Conservation (phyloP, 371 early-diverging fungal species). For the Circinella umbellata region DNA sequence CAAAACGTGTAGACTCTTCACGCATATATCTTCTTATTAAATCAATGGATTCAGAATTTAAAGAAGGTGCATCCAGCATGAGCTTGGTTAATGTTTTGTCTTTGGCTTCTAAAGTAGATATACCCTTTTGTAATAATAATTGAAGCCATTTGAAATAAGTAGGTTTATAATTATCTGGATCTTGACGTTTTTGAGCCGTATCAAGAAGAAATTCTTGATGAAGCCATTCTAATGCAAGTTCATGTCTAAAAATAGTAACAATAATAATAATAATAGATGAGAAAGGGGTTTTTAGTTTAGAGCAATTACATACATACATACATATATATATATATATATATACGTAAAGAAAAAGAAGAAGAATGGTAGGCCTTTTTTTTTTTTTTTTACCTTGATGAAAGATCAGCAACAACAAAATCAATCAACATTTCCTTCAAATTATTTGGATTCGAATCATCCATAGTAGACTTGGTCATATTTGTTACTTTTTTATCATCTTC, state of each 20-base stretch:
- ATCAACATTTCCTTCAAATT: constrained; percentile 39
- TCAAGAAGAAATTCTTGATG: constrained; percentile 44
- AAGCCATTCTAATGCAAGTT: constrained; percentile 51
- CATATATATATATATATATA: no score
- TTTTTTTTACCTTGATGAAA: constrained; percentile 29
- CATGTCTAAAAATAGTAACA: constrained; percentile 26
- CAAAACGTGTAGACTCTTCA: constrained; percentile 44
- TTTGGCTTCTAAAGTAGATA: constrained; percentile 42
- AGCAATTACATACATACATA: no score
- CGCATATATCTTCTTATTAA: constrained; percentile 34
- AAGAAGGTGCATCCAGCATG: constrained; percentile 47
- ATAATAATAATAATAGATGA: background rate
- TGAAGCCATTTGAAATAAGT: constrained; percentile 45
- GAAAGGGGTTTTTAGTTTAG: no score
- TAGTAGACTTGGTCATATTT: constrained; percentile 10
- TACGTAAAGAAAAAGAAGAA: background rate
- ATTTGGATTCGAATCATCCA: constrained; percentile 13
- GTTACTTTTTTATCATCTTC: background rate
- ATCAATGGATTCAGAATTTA: constrained; percentile 34
- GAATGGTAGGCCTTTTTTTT: background rate
- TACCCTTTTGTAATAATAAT: constrained; percentile 30
- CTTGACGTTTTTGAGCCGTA: constrained; percentile 13
- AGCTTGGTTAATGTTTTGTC: constrained; percentile 39
- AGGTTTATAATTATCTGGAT: constrained; percentile 25
- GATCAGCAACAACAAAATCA: constrained; percentile 39